These are phyloP conservation scores for Penicillium sp. DNA, from an alignment of 2,329 filamentous ascomycete species.

Conservation along the genomic window DNA sequence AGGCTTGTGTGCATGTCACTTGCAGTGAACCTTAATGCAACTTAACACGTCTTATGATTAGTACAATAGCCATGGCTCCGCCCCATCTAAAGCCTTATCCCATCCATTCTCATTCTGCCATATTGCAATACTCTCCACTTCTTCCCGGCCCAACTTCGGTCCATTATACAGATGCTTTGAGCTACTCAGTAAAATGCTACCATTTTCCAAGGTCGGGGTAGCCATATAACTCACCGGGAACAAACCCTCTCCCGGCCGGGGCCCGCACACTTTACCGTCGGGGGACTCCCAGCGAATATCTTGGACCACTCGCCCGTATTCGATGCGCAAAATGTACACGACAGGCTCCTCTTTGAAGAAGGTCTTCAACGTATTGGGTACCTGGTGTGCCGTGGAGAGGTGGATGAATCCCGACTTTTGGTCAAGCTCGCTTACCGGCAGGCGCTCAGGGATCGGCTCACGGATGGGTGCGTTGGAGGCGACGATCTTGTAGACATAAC, in stretches of 20 bases:
- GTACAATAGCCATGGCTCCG: conserved; percentile 36
- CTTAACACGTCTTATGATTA: conserved; percentile 9
- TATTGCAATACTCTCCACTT: conserved; percentile 36
- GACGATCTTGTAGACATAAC: conserved; percentile 38
- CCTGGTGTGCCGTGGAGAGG: conserved; percentile 35
- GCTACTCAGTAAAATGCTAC: background rate
- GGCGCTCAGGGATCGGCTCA: conserved; percentile 33
- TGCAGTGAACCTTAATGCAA: background rate
- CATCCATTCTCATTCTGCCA: conserved; percentile 38
- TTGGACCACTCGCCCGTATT: conserved; percentile 25
- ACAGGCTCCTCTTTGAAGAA: conserved; percentile 38
- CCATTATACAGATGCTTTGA: conserved; percentile 38
- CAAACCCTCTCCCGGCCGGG: conserved; percentile 35
- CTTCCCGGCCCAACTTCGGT: conserved; percentile 34
- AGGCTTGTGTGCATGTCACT: background rate
- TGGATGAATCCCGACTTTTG: conserved; percentile 36
- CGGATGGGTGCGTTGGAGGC: conserved; percentile 33
- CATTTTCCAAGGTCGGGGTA: background rate
- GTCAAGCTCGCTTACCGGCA: conserved; percentile 37
- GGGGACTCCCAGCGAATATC: conserved; percentile 38
- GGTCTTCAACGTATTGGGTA: conserved; percentile 35
- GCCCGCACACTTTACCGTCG: conserved; percentile 34
- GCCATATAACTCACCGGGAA: conserved; percentile 35
- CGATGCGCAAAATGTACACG: conserved; percentile 37
- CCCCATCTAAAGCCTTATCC: conserved; percentile 32